These are phyloP conservation scores for Colletotrichum musicola DNA, from an alignment of 2,329 filamentous ascomycete species.

Conservation along the genomic window DNA sequence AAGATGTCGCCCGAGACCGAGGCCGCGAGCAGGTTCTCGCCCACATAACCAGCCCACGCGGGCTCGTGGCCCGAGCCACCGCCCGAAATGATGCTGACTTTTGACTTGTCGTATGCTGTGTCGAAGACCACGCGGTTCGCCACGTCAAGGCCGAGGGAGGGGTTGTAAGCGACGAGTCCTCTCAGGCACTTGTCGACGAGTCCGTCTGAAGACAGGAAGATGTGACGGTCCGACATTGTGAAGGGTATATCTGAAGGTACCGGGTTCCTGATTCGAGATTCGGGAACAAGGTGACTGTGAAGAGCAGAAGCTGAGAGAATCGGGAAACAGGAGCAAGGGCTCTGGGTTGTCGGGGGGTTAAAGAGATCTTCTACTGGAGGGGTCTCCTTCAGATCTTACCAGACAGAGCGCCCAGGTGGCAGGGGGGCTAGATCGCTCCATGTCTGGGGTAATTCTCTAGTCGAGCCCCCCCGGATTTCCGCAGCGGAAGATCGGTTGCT, in stretches of 20 bases:
- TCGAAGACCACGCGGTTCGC: constrained; percentile 65
- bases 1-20: constrained; percentile 74
- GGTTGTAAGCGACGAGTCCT: constrained; percentile 67
- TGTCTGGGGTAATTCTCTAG: constrained; percentile 10
- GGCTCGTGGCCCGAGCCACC: constrained; percentile 71
- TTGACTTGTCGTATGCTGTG: constrained; percentile 56
- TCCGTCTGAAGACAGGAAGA: constrained; percentile 65
- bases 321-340: neutral
- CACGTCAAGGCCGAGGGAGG: constrained; percentile 62
- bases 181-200: constrained; percentile 65
- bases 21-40: constrained; percentile 70
- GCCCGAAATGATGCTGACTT: constrained; percentile 66
- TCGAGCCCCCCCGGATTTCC: constrained; percentile 31
- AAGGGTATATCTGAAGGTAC: constrained; percentile 1
- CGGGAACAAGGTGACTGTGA: neutral
- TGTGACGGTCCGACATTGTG: constrained; percentile 65
- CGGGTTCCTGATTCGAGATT: neutral
- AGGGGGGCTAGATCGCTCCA: neutral
- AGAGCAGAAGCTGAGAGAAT: neutral
- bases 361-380: neutral
- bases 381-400: neutral
- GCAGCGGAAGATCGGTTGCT: constrained; percentile 33
- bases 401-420: neutral
- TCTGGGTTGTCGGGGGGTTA: neutral
- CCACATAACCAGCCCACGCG: constrained; percentile 74